Evolutionary conservation across 768 basidiomycete species (phyloP).

Genomic region (Myochromella boudieri): DNA sequence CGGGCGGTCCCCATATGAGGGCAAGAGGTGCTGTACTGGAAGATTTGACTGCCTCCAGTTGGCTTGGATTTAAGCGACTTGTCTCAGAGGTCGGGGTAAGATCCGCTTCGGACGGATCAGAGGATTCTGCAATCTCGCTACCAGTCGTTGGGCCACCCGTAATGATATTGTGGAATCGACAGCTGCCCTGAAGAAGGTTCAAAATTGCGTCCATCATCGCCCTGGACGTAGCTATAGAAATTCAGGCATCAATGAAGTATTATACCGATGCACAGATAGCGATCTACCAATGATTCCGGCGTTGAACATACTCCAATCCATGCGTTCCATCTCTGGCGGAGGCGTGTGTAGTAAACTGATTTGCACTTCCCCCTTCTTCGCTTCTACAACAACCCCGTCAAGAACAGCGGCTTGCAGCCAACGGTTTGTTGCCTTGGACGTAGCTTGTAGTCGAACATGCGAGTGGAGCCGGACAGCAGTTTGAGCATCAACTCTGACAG

Average conservation of each 20-base stretch:
- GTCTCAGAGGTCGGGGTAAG: constrained; percentile 1
- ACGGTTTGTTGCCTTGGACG: constrained; percentile 52
- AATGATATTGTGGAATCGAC: constrained; percentile 50
- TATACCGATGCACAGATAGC: constrained; percentile 13
- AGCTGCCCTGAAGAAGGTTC: constrained; percentile 41
- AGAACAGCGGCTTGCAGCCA: constrained; percentile 46
- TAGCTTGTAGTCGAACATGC: constrained; percentile 61
- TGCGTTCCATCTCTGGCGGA: constrained; percentile 57
- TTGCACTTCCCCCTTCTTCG: constrained; percentile 51
- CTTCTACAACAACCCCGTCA: constrained; percentile 60
- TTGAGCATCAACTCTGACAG: constrained; percentile 54
- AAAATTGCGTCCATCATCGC: constrained; percentile 67
- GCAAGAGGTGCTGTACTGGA: constrained; percentile 45
- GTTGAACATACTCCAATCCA: constrained; percentile 67
- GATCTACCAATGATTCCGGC: constrained; percentile 60
- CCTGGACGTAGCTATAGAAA: constrained; percentile 49
- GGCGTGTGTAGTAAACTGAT: constrained; percentile 55
- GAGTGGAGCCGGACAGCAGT: constrained; percentile 57
- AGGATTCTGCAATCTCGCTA: constrained; percentile 2
- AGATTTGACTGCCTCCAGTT: constrained; percentile 47
- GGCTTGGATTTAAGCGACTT: constrained; percentile 54
- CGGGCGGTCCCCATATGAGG: constrained; percentile 72
- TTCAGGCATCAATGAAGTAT: not conserved
- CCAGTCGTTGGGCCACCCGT: constrained; percentile 25
- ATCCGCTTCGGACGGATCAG: not conserved